Conservation (phyloP, 176 grass and related monocot genomes). For the Triticum timopheevii region DNA sequence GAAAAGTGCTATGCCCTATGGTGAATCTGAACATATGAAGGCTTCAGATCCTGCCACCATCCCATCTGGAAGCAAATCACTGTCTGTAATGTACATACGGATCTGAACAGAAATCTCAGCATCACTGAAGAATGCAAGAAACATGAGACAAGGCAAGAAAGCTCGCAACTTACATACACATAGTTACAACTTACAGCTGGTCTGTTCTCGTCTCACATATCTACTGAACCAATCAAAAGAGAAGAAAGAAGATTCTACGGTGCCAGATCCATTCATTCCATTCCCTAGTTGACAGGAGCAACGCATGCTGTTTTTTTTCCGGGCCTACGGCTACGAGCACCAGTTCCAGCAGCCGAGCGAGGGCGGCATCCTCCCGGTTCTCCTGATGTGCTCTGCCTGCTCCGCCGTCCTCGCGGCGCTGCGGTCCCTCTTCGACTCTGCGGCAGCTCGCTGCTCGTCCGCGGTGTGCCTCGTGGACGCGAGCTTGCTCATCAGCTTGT, state of each 20-base stretch:
- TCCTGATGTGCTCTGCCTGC: constrained; percentile 84
- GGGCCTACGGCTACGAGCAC: constrained; percentile 42
- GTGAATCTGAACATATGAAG: too few species aligned
- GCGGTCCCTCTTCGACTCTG: constrained; percentile 52
- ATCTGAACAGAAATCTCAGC: too few species aligned
- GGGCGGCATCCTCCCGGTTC: constrained; percentile 68
- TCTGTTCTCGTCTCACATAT: constrained; percentile 26
- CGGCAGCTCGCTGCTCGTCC: constrained; percentile 59
- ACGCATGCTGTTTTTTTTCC: not conserved
- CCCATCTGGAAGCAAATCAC: not conserved
- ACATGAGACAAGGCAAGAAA: not conserved
- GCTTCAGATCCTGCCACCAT: too few species aligned
- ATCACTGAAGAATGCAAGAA: too few species aligned
- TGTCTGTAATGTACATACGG: too few species aligned
- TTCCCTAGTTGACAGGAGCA: not conserved
- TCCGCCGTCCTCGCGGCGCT: constrained; percentile 57
- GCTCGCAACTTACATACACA: constrained; percentile 18
- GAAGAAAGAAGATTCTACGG: not conserved
- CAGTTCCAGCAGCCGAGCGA: constrained; percentile 74
- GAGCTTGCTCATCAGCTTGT: constrained; percentile 78
- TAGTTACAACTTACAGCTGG: constrained; percentile 14
- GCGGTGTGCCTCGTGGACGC: constrained; percentile 65
- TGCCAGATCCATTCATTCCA: not conserved
- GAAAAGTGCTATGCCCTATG: too few species aligned
- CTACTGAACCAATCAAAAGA: constrained; percentile 20